phyloP scores from a whole-genome alignment of 768 basidiomycete genomes.

The Filobasidium wieringae region DNA sequence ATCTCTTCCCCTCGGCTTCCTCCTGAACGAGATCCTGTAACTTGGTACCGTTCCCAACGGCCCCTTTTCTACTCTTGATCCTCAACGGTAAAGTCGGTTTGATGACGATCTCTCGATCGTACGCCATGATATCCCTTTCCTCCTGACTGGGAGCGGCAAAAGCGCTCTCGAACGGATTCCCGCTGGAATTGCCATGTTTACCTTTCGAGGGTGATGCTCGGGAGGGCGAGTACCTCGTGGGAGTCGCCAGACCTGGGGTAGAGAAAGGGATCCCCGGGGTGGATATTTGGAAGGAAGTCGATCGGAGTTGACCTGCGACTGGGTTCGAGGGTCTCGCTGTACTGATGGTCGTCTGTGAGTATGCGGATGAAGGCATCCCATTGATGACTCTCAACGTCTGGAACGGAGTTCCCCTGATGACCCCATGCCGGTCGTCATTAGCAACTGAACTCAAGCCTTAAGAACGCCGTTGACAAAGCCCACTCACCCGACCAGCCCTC shows the following conservation, averaged over 20 bases:
- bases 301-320: not conserved
- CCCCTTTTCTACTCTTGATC: constrained; percentile 4
- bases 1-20: not conserved
- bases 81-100: not conserved
- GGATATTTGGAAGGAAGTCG: not conserved
- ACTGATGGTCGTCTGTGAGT: constrained; percentile 28
- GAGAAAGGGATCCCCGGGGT: constrained; percentile 5
- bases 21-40: not conserved
- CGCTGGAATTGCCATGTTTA: not conserved
- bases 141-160: constrained; percentile 3
- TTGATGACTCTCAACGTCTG: constrained; percentile 34
- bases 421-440: not conserved
- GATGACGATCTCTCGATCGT: constrained; percentile 1
- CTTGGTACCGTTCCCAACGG: constrained; percentile 8
- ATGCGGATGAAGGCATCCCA: constrained; percentile 38
- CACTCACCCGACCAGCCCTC: constrained; percentile 17
- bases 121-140: not conserved
- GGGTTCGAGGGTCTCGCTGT: not conserved
- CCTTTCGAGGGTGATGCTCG: not conserved
- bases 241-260: not conserved
- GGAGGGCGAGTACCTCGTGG: not conserved
- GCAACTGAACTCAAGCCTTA: not conserved
- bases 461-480: not conserved
- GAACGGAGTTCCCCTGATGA: constrained; percentile 1
- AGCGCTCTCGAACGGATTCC: constrained; percentile 15